phyloP scores from a whole-genome alignment of 805 yeast species.

The Candida peoriensis region DNA sequence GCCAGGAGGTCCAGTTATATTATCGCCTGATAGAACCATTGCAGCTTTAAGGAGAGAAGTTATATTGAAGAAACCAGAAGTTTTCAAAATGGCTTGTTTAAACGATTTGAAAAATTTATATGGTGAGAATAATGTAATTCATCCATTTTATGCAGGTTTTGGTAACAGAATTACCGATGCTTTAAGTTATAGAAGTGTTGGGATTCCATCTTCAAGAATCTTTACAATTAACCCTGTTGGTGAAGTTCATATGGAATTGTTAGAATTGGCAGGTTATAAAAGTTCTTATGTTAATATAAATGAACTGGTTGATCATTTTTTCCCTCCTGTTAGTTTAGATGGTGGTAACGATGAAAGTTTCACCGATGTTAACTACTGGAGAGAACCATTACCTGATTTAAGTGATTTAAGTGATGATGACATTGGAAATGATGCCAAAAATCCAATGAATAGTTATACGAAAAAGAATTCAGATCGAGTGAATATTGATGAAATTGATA shows the following conservation, averaged over 20 bases:
- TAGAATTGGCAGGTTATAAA: slow-evolving; percentile 89
- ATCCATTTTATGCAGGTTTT: slow-evolving; percentile 96
- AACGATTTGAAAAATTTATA: slow-evolving; percentile 78
- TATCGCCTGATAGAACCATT: slow-evolving; percentile 94
- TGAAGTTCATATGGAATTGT: slow-evolving; percentile 93
- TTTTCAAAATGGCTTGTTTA: slow-evolving; percentile 97
- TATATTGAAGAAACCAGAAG: slow-evolving; percentile 91
- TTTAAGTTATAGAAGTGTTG: slow-evolving; percentile 86
- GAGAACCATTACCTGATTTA: slow-evolving; percentile 67
- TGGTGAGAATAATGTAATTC: slow-evolving; percentile 39
- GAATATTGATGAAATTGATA: slow-evolving; percentile 15
- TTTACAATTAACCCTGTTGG: slow-evolving; percentile 96
- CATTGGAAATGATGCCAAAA: slow-evolving; percentile 18
- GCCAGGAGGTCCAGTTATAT: slow-evolving; percentile 89
- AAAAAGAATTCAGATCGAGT: slow-evolving; percentile 6
- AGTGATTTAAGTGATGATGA: slow-evolving; percentile 52
- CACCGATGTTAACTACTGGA: slow-evolving; percentile 90
- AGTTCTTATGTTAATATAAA: slow-evolving; percentile 85
- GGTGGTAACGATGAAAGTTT: slow-evolving; percentile 40
- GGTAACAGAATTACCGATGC: slow-evolving; percentile 98
- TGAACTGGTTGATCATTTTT: slow-evolving; percentile 93
- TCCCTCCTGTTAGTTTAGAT: slow-evolving; percentile 66
- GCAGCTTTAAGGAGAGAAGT: slow-evolving; percentile 93
- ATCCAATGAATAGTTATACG: slow-evolving; percentile 6
- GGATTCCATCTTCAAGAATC: slow-evolving; percentile 88